Percentiles rank a stretch among this genome's conserved stretches.
These are phyloP conservation scores for Meira nashicola DNA, from an alignment of 1,284 basidiomycete species.

Conservation along the genomic window DNA sequence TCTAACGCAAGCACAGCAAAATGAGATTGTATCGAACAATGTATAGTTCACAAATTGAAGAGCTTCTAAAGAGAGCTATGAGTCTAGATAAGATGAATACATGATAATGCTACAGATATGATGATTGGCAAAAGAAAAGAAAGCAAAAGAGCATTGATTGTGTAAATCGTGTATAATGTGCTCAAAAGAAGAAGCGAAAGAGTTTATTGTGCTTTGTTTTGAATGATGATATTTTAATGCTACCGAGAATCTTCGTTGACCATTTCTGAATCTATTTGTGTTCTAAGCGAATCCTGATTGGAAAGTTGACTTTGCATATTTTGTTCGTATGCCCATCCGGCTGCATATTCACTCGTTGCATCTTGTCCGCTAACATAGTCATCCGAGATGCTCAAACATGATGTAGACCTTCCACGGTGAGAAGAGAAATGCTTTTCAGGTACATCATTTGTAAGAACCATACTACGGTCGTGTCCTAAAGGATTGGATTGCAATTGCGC, in stretches of 20 bases:
- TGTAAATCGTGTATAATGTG: background rate
- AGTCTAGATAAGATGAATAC: background rate
- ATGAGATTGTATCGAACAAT: no score
- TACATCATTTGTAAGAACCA: background rate
- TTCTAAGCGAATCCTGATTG: no score
- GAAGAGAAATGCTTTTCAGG: background rate
- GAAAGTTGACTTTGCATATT: slow-evolving; percentile 3
- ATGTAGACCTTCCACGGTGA: background rate
- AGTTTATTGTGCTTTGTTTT: no score
- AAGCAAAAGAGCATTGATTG: background rate
- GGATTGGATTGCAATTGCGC: background rate
- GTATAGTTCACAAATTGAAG: no score
- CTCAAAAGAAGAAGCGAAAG: background rate
- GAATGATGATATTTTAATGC: no score
- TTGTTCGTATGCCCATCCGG: slow-evolving; percentile 7
- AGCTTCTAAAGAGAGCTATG: no score
- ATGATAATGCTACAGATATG: background rate
- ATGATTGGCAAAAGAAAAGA: no score
- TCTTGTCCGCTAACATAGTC: no score
- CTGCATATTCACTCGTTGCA: background rate
- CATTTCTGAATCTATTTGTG: no score
- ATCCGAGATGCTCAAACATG: background rate
- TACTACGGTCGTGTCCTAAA: background rate
- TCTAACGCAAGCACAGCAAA: no score
- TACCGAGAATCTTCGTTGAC: background rate